Conservation (phyloP, 129 eudicot species). For the Escallonia herrerae region DNA sequence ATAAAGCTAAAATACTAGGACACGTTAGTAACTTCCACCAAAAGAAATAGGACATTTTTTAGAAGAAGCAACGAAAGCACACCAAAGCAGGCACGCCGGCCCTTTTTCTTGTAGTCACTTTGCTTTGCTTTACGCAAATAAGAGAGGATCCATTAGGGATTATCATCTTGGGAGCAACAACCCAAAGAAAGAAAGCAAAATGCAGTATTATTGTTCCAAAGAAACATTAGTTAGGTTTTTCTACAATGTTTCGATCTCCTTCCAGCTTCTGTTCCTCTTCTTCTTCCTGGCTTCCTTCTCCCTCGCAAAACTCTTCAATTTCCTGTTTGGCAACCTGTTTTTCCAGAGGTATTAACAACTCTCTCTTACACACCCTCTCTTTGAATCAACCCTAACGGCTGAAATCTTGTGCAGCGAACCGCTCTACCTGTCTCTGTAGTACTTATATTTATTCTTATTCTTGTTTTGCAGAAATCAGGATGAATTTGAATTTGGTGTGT, state of each 20-base stretch:
- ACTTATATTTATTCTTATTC: background rate
- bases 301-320: slow-evolving; percentile 51
- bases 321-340: slow-evolving; percentile 51
- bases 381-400: background rate
- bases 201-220: slow-evolving; percentile 63
- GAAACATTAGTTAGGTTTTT: slow-evolving; percentile 67
- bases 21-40: slow-evolving; percentile 9
- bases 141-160: slow-evolving; percentile 12
- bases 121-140: slow-evolving; percentile 18
- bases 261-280: slow-evolving; percentile 74
- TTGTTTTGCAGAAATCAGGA: slow-evolving; percentile 40
- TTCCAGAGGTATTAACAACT: slow-evolving; percentile 39
- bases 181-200: slow-evolving; percentile 34
- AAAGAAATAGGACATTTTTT: slow-evolving; percentile 1
- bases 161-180: background rate
- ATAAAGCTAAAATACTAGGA: slow-evolving; percentile 6
- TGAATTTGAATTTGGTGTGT: slow-evolving; percentile 39
- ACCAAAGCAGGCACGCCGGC: background rate
- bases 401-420: too few relatives aligned
- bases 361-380: too few relatives aligned
- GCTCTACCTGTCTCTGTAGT: too few relatives aligned
- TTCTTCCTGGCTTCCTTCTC: slow-evolving; percentile 68
- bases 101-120: slow-evolving; percentile 25
- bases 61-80: slow-evolving; percentile 28
- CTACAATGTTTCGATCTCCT: slow-evolving; percentile 70